phyloP scores from a whole-genome alignment of 805 yeast species.

The Kodamaea jinghongensis region DNA sequence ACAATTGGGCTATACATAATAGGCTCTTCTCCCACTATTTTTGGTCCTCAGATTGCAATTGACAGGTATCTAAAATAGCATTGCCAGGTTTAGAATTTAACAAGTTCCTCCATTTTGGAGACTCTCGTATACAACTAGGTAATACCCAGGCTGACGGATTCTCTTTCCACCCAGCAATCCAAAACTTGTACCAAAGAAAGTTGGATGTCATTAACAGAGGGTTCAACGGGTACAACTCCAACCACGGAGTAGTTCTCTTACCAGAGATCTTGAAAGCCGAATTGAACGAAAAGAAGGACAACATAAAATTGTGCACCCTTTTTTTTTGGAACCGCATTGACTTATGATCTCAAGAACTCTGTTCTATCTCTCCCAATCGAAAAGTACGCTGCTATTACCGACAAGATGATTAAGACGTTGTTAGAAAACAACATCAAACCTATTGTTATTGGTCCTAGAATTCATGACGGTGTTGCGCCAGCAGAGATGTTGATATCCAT shows the following conservation, averaged over 20 bases:
- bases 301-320: conserved; percentile 48
- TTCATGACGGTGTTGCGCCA: conserved; percentile 38
- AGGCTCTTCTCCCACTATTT: no score
- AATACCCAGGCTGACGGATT: conserved; percentile 39
- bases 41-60: no score
- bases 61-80: no score
- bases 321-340: conserved; percentile 70
- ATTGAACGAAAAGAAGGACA: conserved; percentile 14
- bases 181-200: conserved; percentile 51
- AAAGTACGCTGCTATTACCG: conserved; percentile 48
- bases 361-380: conserved; percentile 49
- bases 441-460: conserved; percentile 62
- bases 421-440: conserved; percentile 44
- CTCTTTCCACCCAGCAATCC: conserved; percentile 50
- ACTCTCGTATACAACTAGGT: conserved; percentile 63
- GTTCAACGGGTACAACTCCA: conserved; percentile 69
- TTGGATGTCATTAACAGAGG: conserved; percentile 75
- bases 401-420: conserved; percentile 39
- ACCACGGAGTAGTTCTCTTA: conserved; percentile 46
- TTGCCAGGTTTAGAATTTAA: conserved; percentile 12
- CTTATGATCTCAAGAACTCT: conserved; percentile 13
- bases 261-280: conserved; percentile 47
- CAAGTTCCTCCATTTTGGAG: conserved; percentile 65
- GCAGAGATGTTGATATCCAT: not conserved
- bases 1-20: no score